A percentile compares a stretch with the other conserved stretches of the same genome.
Conservation (phyloP, 495 filamentous ascomycete species). For the Hypoxylon rickii region DNA sequence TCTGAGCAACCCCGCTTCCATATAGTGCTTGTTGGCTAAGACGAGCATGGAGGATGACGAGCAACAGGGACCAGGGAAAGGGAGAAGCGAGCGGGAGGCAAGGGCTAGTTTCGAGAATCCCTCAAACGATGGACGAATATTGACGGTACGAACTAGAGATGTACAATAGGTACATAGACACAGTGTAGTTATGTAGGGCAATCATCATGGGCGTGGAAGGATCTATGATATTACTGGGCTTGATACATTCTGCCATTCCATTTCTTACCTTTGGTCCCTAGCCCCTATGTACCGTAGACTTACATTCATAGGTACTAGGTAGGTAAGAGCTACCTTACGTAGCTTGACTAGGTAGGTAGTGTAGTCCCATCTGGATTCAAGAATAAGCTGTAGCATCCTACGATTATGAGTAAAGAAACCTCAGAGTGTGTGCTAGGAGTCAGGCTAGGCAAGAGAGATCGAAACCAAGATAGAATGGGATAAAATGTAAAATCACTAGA, state of each 20-base stretch:
- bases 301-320: not conserved
- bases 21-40: slow-evolving; percentile 35
- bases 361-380: no score
- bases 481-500: slow-evolving; percentile 5
- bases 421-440: not conserved
- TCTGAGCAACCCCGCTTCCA: slow-evolving; percentile 51
- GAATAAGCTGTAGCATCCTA: no score
- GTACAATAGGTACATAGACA: not conserved
- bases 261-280: slow-evolving; percentile 16
- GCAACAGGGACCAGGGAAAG: slow-evolving; percentile 32
- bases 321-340: not conserved
- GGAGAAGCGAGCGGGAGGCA: slow-evolving; percentile 36
- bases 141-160: not conserved
- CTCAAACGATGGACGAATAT: no score
- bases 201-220: slow-evolving; percentile 7
- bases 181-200: no score
- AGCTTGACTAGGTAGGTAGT: slow-evolving; percentile 10
- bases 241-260: slow-evolving; percentile 5
- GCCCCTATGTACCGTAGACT: slow-evolving; percentile 12
- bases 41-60: slow-evolving; percentile 39
- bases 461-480: slow-evolving; percentile 22
- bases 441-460: slow-evolving; percentile 17
- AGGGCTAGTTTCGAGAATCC: slow-evolving; percentile 17
- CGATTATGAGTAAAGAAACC: no score
- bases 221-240: slow-evolving; percentile 22